These are phyloP conservation scores for Lotmaria passim DNA, from an alignment of 208 protist genomes.

Conservation along the genomic window DNA sequence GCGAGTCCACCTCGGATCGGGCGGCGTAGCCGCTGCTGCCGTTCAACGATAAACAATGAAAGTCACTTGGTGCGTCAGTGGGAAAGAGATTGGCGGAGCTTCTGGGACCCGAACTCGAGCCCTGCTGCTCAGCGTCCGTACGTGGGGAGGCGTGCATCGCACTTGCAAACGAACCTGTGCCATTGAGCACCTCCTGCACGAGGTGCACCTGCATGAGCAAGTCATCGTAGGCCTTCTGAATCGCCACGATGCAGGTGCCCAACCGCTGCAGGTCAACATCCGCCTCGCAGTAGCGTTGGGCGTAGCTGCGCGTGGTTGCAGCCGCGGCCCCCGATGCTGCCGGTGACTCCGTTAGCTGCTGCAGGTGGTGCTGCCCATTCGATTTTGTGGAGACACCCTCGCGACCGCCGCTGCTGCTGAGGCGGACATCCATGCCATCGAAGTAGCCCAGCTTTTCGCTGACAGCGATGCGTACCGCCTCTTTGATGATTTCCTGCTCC, in stretches of 20 bases:
- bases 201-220: slow-evolving; percentile 40
- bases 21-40: neutral
- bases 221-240: slow-evolving; percentile 68
- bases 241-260: slow-evolving; percentile 52
- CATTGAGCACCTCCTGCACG: slow-evolving; percentile 46
- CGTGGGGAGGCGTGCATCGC: neutral
- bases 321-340: neutral
- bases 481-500: slow-evolving; percentile 68
- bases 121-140: slow-evolving; percentile 1
- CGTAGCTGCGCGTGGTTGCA: neutral
- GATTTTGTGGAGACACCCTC: neutral
- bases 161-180: neutral
- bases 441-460: slow-evolving; percentile 77
- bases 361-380: slow-evolving; percentile 4
- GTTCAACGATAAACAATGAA: neutral
- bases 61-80: neutral
- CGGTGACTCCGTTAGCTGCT: slow-evolving; percentile 11
- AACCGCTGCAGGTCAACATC: slow-evolving; percentile 48
- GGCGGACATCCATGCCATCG: slow-evolving; percentile 48
- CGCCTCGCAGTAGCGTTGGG: slow-evolving; percentile 22
- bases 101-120: neutral
- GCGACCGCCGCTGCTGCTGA: slow-evolving; percentile 29
- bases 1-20: neutral
- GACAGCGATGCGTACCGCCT: slow-evolving; percentile 66
- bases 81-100: neutral